Base-by-base conservation (phyloP, 345 rosid genomes). In the Psidium friedrichsthalianum region DNA sequence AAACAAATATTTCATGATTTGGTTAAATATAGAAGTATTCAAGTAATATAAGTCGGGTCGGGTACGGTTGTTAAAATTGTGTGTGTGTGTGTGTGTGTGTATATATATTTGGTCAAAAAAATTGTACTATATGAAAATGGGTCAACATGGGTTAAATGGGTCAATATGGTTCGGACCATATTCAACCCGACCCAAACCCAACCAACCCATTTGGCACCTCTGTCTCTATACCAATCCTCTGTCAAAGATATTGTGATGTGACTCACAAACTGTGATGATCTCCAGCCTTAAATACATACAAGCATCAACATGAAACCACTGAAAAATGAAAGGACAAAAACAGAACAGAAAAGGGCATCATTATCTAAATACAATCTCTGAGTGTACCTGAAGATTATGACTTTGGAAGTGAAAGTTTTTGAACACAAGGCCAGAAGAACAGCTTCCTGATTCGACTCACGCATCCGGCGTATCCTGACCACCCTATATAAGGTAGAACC, bases 401-500 rank as follows among this genome's bases (percentile, higher is more conserved):
- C 99, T 94, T 91, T 96, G 84, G 94, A 91, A 61, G 91, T 94
- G 88, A 97, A 96, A 56, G 98, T 94, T 90, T 95, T 94, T 55
- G 98, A 90, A 91, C 99, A 97, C 88, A 97, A 89, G 85, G 99
- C 93, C 74, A 97, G 94, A 85, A 97, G 99, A 88, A 97, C 98
- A 5, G 99, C 98, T 90, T 95, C 99, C 90, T 94, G 98, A 89
- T 96, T 95, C 47, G 91, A 92, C 89, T 95, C 99, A 52, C 96
- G 98, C 89, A 92, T 93, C 89, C 99, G 92, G 27, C 98, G 99
- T 87, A 96, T 90, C 88, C 98, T 96, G 86, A 97, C 93, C 88
- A 97, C 98, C 95, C 99, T 97, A 87, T 85, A 88, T 21, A 89
- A 56, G 84, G 29, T 54, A 87, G 51, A 69, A 69, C 25, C 47